Percentiles rank a stretch among this genome's conserved stretches.
Evolutionary conservation across 345 rosid species (phyloP).

Genomic region (Crucihimalaya himalaica): DNA sequence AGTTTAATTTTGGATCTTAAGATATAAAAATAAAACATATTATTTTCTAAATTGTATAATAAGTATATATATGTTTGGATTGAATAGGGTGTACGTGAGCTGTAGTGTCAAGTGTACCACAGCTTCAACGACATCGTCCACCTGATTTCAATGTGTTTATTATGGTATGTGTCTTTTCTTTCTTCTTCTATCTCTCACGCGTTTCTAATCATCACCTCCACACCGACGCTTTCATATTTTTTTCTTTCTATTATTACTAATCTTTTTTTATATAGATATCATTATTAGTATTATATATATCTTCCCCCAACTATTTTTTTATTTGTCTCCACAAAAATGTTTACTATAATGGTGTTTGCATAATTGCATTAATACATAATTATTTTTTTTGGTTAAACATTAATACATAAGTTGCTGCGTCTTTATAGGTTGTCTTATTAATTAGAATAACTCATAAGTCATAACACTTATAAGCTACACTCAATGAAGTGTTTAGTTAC

Average conservation of each 20-base stretch:
- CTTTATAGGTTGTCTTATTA: neutral
- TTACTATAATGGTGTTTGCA: neutral
- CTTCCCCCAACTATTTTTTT: neutral
- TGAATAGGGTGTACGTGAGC: constrained; percentile 34
- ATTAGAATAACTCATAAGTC: neutral
- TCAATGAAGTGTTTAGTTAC: neutral
- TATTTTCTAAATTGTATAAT: neutral
- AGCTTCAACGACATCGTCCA: constrained; percentile 35
- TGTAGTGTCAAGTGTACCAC: constrained; percentile 32
- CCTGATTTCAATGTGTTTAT: constrained; percentile 43
- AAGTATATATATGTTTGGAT: constrained; percentile 1
- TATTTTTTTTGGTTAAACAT: too few relatives aligned
- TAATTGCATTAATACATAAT: neutral
- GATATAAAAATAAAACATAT: neutral
- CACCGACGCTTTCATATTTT: constrained; percentile 38
- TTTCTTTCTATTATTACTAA: neutral
- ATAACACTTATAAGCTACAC: neutral
- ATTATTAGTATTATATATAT: neutral
- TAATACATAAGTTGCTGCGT: neutral
- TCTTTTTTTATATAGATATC: too few relatives aligned
- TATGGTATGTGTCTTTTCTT: constrained; percentile 23
- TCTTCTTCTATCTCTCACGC: constrained; percentile 28
- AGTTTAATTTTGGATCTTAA: neutral
- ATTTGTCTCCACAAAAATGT: constrained; percentile 2
- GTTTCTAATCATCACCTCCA: constrained; percentile 26